Evolutionary conservation across 176 grass and related monocot genomes (phyloP).

Genomic region (Rhynchospora breviuscula): DNA sequence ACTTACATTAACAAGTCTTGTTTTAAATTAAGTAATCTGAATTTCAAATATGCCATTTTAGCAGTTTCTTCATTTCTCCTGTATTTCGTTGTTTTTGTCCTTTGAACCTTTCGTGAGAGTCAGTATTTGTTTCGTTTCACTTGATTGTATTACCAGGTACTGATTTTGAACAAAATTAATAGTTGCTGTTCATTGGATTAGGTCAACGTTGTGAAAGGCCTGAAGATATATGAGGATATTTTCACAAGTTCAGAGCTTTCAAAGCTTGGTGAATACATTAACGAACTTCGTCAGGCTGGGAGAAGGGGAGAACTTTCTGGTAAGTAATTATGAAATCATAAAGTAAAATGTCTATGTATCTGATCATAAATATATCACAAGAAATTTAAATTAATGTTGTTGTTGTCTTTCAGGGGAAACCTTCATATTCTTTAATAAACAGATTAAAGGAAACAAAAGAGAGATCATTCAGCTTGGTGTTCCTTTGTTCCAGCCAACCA

Average conservation of each 20-base stretch:
- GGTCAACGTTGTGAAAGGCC: conserved; percentile 97
- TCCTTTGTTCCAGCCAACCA: conserved; percentile 86
- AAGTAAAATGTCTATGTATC: not conserved
- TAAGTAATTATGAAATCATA: conserved; percentile 35
- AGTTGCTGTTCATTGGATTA: conserved; percentile 34
- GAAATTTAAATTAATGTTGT: not conserved
- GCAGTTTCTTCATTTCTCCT: not conserved
- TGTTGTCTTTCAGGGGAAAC: conserved; percentile 65
- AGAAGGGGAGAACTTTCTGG: conserved; percentile 92
- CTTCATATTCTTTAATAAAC: conserved; percentile 98
- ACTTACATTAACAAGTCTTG: conserved; percentile 29
- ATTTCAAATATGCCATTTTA: not conserved
- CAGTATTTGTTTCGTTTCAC: not conserved
- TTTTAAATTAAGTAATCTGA: not conserved
- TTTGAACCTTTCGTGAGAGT: too few relatives aligned
- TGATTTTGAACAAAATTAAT: conserved; percentile 72
- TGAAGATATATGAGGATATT: conserved; percentile 93
- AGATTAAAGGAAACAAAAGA: conserved; percentile 96
- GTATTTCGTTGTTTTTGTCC: conserved; percentile 36
- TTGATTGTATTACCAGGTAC: conserved; percentile 31
- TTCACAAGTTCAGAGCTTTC: conserved; percentile 81
- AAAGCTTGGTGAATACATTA: conserved; percentile 66
- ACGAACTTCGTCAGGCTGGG: conserved; percentile 84
- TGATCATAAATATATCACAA: not conserved
- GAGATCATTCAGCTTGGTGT: conserved; percentile 94